Evolutionary conservation across 2,329 filamentous ascomycete genomes (phyloP).

Genomic region (Colletotrichum sp.): DNA sequence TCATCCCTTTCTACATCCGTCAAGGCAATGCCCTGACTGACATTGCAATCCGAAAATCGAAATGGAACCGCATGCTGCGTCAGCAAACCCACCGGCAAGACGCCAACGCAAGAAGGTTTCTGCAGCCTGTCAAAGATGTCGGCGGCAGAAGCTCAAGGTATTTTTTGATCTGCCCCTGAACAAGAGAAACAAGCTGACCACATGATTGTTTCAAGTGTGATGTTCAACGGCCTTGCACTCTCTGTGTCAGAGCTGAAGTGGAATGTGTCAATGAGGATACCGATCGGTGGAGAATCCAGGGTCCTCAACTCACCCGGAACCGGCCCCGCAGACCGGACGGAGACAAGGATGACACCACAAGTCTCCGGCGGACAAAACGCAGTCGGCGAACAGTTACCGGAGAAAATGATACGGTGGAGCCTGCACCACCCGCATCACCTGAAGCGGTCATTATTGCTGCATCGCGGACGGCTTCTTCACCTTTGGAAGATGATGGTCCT

Average conservation of each 20-base stretch:
- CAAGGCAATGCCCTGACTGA: neutral
- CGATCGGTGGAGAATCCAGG: neutral
- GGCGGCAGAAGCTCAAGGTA: neutral
- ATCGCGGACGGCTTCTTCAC: neutral
- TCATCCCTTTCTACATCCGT: neutral
- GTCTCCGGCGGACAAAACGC: neutral
- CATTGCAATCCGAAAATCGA: neutral
- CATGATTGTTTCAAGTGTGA: neutral
- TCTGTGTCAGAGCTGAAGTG: neutral
- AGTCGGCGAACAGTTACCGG: neutral
- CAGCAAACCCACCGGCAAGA: neutral
- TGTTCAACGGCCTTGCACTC: neutral
- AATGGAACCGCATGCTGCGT: neutral
- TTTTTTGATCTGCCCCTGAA: neutral
- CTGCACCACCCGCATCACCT: neutral
- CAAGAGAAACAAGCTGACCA: neutral
- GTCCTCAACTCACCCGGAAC: neutral
- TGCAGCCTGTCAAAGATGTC: neutral
- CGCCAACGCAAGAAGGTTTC: neutral
- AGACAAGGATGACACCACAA: neutral
- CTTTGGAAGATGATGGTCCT: neutral
- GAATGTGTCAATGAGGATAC: neutral
- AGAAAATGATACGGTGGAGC: neutral
- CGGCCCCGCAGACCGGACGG: neutral
- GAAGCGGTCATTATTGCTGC: neutral